phyloP scores from a whole-genome alignment of 2,329 filamentous ascomycete species.

The Cylindrodendrum hubeiense region DNA sequence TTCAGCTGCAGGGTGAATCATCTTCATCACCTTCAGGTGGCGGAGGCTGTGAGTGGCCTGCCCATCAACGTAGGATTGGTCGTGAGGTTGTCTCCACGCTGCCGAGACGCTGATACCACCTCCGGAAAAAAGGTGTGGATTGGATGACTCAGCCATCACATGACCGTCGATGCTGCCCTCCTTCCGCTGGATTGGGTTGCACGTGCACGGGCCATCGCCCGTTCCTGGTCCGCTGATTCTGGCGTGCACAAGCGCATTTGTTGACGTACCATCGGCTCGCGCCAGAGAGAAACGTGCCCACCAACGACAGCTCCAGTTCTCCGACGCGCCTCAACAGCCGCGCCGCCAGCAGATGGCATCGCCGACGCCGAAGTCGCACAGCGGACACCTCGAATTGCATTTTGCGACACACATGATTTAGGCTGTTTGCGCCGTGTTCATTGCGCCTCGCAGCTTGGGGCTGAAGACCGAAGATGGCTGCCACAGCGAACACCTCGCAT shows the following conservation, averaged over 20 bases:
- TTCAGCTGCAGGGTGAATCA: constrained; percentile 5
- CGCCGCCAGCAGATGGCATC: constrained; percentile 34
- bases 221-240: constrained; percentile 30
- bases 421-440: not conserved
- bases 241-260: constrained; percentile 26
- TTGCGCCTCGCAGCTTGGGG: constrained; percentile 15
- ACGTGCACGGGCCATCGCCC: constrained; percentile 29
- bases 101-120: not conserved
- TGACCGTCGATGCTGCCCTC: constrained; percentile 19
- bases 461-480: constrained; percentile 15
- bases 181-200: constrained; percentile 12
- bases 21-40: not conserved
- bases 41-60: not conserved
- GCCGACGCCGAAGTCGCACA: constrained; percentile 16
- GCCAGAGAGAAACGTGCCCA: constrained; percentile 29
- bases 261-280: constrained; percentile 31
- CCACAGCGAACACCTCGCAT: constrained; percentile 35
- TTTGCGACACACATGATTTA: constrained; percentile 19
- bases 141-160: constrained; percentile 32
- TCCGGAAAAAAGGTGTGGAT: not conserved
- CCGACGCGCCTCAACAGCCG: constrained; percentile 20
- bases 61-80: not conserved
- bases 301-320: not conserved
- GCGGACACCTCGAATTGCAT: constrained; percentile 4
- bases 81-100: not conserved